Evolutionary conservation across 768 basidiomycete genomes (phyloP).

Genomic region (Boletus tomentosulus): DNA sequence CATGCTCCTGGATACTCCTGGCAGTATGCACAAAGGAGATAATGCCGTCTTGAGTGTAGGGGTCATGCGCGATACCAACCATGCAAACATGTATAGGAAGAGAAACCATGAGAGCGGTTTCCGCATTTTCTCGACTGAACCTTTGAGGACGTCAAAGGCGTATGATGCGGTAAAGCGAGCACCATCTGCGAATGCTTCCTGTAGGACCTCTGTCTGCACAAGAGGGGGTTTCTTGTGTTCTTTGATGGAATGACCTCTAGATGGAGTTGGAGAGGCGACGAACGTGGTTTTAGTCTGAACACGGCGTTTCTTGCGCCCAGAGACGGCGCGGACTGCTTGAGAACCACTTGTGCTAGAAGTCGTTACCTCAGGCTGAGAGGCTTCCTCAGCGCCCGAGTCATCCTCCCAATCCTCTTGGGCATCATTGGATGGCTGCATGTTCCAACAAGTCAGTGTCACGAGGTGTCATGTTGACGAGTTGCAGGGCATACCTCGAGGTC

Average conservation of each 20-base stretch:
- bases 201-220: constrained; percentile 27
- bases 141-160: constrained; percentile 43
- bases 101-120: constrained; percentile 53
- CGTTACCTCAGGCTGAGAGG: constrained; percentile 6
- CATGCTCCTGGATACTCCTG: constrained; percentile 46
- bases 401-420: constrained; percentile 36
- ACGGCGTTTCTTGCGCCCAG: constrained; percentile 29
- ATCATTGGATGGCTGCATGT: not conserved
- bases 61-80: constrained; percentile 40
- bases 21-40: constrained; percentile 58
- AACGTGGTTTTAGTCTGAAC: constrained; percentile 17
- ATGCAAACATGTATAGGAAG: constrained; percentile 47
- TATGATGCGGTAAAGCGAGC: constrained; percentile 36
- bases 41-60: constrained; percentile 44
- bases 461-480: not conserved
- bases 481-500: constrained; percentile 7
- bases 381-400: constrained; percentile 17
- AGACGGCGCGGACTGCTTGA: constrained; percentile 16
- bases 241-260: constrained; percentile 15
- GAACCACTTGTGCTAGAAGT: constrained; percentile 6
- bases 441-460: not conserved
- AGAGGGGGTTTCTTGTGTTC: constrained; percentile 26
- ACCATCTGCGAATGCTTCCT: constrained; percentile 19
- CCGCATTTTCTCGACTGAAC: constrained; percentile 47
- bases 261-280: constrained; percentile 17